Evolutionary conservation across 768 basidiomycete genomes (phyloP).

Genomic region (Boletus tylopilopsis): DNA sequence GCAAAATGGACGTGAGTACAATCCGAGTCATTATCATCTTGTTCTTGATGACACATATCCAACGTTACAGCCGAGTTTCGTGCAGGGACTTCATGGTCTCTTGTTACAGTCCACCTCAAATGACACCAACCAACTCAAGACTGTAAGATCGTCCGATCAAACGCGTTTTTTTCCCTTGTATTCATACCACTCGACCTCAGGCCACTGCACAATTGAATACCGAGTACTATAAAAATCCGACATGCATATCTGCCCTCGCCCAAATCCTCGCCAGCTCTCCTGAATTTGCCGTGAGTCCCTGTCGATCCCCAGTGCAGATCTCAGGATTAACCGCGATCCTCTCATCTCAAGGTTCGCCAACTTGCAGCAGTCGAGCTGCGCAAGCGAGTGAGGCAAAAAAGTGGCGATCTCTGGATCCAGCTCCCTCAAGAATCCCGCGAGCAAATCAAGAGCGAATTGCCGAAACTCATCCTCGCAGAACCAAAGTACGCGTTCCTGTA

Average conservation of each 20-base stretch:
- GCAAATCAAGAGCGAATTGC: slow-evolving; percentile 81
- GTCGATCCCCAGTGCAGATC: slow-evolving; percentile 7
- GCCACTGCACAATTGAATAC: slow-evolving; percentile 89
- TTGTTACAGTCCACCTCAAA: slow-evolving; percentile 77
- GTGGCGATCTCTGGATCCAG: slow-evolving; percentile 77
- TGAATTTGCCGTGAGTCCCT: slow-evolving; percentile 68
- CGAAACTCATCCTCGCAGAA: slow-evolving; percentile 74
- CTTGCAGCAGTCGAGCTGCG: slow-evolving; percentile 94
- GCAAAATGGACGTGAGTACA: slow-evolving; percentile 30
- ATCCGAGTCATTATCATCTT: background rate
- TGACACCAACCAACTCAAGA: slow-evolving; percentile 86
- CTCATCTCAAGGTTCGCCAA: slow-evolving; percentile 74
- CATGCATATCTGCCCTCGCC: slow-evolving; percentile 88
- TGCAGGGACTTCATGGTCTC: slow-evolving; percentile 79
- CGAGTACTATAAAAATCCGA: slow-evolving; percentile 88
- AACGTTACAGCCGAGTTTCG: slow-evolving; percentile 56
- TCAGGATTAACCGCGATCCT: slow-evolving; percentile 5
- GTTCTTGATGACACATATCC: slow-evolving; percentile 1
- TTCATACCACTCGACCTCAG: slow-evolving; percentile 38
- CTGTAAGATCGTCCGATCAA: slow-evolving; percentile 52
- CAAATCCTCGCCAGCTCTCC: slow-evolving; percentile 82
- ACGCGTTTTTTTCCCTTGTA: slow-evolving; percentile 19
- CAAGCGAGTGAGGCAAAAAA: slow-evolving; percentile 82
- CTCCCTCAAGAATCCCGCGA: slow-evolving; percentile 65
- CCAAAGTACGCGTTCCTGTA: slow-evolving; percentile 52